Percentiles rank a stretch among this genome's conserved stretches.
These are phyloP conservation scores for Metrosideros polymorpha DNA, from an alignment of 441 rosid species.

Conservation along the genomic window DNA sequence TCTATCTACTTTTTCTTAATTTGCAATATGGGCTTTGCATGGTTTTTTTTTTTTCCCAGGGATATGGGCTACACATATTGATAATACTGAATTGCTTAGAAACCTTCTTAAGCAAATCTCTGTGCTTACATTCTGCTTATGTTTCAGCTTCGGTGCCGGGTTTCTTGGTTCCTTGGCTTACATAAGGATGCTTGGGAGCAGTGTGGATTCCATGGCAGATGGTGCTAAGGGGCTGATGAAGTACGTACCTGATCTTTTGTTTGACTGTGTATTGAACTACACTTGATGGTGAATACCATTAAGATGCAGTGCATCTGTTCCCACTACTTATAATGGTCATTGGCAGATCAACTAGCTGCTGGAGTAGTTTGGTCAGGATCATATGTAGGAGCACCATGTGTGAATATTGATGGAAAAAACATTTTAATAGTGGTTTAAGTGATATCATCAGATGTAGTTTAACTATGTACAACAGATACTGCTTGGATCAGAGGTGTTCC, in stretches of 20 bases:
- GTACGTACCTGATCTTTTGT: constrained; percentile 24
- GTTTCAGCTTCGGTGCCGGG: constrained; percentile 71
- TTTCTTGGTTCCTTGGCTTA: constrained; percentile 68
- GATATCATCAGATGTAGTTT: not conserved
- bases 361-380: not conserved
- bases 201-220: constrained; percentile 80
- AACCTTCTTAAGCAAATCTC: not conserved
- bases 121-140: not conserved
- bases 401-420: not conserved
- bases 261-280: not conserved
- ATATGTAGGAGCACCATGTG: not conserved
- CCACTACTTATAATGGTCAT: not conserved
- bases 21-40: not conserved
- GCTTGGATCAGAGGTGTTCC: not conserved
- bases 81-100: not conserved
- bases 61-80: not conserved
- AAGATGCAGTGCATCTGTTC: not conserved
- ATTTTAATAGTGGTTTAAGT: not conserved
- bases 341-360: not conserved
- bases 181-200: constrained; percentile 79
- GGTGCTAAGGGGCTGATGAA: constrained; percentile 74
- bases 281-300: not conserved
- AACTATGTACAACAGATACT: not conserved
- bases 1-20: not conserved
- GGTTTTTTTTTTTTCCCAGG: not conserved